Conservation (phyloP, 371 early-diverging fungal species). For the Mucor mucedo region DNA sequence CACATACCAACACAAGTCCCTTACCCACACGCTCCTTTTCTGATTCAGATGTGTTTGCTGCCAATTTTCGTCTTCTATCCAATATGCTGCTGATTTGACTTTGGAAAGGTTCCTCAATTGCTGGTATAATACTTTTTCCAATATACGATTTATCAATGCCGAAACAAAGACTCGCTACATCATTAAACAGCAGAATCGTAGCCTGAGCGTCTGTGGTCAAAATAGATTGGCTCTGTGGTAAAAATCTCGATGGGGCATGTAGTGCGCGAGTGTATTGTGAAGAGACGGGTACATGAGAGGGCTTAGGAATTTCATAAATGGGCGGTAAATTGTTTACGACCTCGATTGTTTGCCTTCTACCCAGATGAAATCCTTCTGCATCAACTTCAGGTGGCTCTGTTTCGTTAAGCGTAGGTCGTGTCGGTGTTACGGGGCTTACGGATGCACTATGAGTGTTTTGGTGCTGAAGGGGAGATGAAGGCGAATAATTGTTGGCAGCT, state of each 20-base stretch:
- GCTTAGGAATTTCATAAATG: conserved; percentile 26
- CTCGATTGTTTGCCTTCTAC: conserved; percentile 28
- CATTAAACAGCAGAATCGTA: conserved; percentile 58
- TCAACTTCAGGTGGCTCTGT: neutral
- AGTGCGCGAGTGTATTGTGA: conserved; percentile 44
- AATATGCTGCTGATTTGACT: conserved; percentile 16
- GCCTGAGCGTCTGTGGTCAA: conserved; percentile 61
- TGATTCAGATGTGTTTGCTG: neutral
- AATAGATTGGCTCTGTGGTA: conserved; percentile 70
- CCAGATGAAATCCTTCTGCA: conserved; percentile 16
- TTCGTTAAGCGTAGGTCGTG: neutral
- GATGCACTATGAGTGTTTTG: neutral
- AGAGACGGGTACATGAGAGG: neutral
- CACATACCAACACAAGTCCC: conserved; percentile 56
- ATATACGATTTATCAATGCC: conserved; percentile 30
- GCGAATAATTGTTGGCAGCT: neutral
- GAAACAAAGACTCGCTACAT: conserved; percentile 49
- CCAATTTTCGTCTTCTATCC: conserved; percentile 7
- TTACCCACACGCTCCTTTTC: conserved; percentile 7
- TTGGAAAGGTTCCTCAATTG: conserved; percentile 25
- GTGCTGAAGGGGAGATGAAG: neutral
- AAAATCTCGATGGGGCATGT: conserved; percentile 68
- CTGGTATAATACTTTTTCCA: conserved; percentile 33
- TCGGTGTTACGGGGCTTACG: neutral
- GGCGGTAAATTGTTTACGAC: conserved; percentile 23